phyloP scores from a whole-genome alignment of 2,329 filamentous ascomycete species.

The Ploettnerulaceae sp. region DNA sequence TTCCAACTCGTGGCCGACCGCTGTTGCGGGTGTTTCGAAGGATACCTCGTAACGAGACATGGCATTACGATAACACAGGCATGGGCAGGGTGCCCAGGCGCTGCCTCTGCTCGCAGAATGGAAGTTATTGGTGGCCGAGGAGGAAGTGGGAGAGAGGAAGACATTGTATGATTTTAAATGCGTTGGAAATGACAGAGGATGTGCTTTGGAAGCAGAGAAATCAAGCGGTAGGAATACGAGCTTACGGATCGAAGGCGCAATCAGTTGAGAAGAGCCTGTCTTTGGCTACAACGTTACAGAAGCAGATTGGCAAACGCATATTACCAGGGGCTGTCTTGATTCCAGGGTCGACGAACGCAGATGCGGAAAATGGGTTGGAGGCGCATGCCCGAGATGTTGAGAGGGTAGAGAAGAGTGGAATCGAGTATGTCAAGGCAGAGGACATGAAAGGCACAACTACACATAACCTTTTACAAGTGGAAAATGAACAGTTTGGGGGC shows the following conservation, averaged over 20 bases:
- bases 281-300: neutral
- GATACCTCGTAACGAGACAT: conserved; percentile 39
- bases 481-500: neutral
- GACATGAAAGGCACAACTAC: too few species aligned
- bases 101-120: conserved; percentile 17
- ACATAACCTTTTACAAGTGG: too few species aligned
- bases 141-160: conserved; percentile 17
- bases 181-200: neutral
- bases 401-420: too few species aligned
- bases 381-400: too few species aligned
- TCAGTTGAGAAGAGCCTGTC: neutral
- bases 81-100: conserved; percentile 40
- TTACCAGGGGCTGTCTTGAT: neutral
- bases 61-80: conserved; percentile 37
- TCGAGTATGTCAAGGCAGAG: too few species aligned
- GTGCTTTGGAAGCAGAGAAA: conserved; percentile 8
- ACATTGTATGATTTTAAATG: neutral
- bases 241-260: neutral
- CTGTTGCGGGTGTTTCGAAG: conserved; percentile 41
- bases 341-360: neutral
- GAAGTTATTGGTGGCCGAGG: conserved; percentile 29
- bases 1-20: conserved; percentile 37
- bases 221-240: neutral
- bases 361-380: neutral
- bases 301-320: neutral